Conservation (phyloP, 1,284 basidiomycete genomes). For the Rhodotorula sp. region DNA sequence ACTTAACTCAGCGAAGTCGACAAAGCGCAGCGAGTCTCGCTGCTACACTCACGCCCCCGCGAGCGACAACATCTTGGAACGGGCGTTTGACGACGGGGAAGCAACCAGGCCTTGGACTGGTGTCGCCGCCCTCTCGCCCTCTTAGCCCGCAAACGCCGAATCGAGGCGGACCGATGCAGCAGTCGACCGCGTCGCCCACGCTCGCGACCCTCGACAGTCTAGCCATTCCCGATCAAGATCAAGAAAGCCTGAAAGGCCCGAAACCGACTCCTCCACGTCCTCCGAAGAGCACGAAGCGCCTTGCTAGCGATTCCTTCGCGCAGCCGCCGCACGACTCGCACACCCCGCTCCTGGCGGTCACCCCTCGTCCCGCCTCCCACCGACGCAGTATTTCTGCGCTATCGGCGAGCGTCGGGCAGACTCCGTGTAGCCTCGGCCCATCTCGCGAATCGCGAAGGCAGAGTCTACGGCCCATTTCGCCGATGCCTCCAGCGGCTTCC, state of each 20-base stretch:
- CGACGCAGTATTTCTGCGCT: conserved; percentile 19
- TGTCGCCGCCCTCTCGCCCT: conserved; percentile 8
- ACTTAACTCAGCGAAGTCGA: conserved; percentile 2
- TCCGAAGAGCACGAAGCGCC: conserved; percentile 22
- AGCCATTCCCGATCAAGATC: neutral
- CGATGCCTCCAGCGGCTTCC: conserved; percentile 2
- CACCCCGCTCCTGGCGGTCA: conserved; percentile 15
- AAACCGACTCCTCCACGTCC: conserved; percentile 19
- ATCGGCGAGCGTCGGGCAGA: neutral
- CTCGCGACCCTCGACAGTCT: conserved; percentile 11
- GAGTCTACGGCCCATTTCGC: conserved; percentile 13
- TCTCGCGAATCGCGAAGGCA: neutral
- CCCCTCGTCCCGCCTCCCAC: conserved; percentile 11
- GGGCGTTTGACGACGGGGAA: no score
- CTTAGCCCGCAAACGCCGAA: neutral
- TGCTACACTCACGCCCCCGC: conserved; percentile 19
- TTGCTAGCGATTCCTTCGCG: conserved; percentile 12
- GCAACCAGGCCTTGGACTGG: conserved; percentile 6
- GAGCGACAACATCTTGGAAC: no score
- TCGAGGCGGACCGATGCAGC: neutral
- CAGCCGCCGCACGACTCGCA: conserved; percentile 1
- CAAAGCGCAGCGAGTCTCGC: neutral
- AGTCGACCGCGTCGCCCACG: conserved; percentile 55
- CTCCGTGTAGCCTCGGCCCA: neutral
- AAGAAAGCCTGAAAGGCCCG: conserved; percentile 1